Conservation (phyloP, 345 rosid species). For the Rhodomyrtus tomentosa region DNA sequence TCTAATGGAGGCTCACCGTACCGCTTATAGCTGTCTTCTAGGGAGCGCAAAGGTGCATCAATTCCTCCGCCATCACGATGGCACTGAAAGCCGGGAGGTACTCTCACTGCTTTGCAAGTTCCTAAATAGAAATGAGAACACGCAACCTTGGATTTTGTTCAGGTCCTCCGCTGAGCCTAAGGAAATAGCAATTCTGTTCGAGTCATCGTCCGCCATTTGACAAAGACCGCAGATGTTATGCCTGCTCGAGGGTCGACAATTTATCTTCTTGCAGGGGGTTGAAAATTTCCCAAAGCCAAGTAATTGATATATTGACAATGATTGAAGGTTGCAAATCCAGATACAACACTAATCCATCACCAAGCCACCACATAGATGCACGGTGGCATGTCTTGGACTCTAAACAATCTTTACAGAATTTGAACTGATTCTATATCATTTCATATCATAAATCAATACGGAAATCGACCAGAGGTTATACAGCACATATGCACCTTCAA, state of each 20-base stretch:
- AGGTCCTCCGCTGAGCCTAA: background rate
- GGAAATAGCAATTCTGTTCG: background rate
- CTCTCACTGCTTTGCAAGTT: background rate
- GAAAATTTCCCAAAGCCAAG: background rate
- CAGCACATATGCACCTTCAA: constrained; percentile 15
- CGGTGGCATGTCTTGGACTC: background rate
- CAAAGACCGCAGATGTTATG: background rate
- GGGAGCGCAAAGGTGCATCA: background rate
- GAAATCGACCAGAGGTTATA: constrained; percentile 23
- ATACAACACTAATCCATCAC: background rate
- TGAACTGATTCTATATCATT: constrained; percentile 6
- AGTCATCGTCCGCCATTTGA: background rate
- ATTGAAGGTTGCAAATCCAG: background rate
- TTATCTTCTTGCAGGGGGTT: background rate
- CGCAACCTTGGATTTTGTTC: background rate
- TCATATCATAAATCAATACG: background rate
- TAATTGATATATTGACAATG: background rate
- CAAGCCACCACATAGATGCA: background rate
- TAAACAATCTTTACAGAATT: background rate
- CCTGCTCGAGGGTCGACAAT: background rate
- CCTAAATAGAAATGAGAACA: background rate
- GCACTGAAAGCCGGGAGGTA: background rate
- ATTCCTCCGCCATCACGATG: background rate
- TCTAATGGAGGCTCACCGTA: background rate
- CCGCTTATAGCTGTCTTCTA: background rate